Evolutionary conservation across 495 filamentous ascomycete species (phyloP).

Genomic region (Podospora pseudocomata): DNA sequence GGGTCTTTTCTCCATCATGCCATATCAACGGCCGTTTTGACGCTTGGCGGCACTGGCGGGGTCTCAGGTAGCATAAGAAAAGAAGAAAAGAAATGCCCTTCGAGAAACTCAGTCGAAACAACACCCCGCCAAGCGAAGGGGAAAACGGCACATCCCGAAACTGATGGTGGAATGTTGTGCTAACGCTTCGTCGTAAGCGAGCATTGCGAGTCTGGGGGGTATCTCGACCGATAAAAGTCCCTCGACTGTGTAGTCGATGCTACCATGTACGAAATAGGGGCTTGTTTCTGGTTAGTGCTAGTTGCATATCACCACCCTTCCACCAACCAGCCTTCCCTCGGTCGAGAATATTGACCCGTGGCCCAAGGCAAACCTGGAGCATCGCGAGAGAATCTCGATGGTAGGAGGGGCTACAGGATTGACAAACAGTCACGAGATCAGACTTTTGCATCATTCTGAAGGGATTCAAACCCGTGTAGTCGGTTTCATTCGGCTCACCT

Average conservation of each 20-base stretch:
- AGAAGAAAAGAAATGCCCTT: slow-evolving; percentile 9
- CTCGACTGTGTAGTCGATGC: not conserved
- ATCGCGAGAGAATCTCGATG: not conserved
- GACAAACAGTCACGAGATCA: not conserved
- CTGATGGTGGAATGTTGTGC: not conserved
- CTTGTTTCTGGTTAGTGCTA: not conserved
- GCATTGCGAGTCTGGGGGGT: not conserved
- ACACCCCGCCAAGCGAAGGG: slow-evolving; percentile 13
- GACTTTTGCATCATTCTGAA: not conserved
- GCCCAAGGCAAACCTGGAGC: not conserved
- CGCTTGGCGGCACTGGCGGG: slow-evolving; percentile 3
- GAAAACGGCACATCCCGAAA: slow-evolving; percentile 11
- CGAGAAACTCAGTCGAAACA: slow-evolving; percentile 20
- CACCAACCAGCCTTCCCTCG: not conserved
- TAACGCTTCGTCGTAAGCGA: not conserved
- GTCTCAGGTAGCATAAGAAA: slow-evolving; percentile 10
- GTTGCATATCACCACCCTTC: not conserved
- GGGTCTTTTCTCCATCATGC: slow-evolving; percentile 2
- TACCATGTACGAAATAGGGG: slow-evolving; percentile 1
- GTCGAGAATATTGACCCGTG: not conserved
- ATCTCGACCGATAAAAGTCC: not conserved
- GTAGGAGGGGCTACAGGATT: not conserved
- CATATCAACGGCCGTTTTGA: not conserved
- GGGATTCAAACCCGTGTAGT: not conserved
- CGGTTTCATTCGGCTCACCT: slow-evolving; percentile 13